Percentiles rank a stretch among this genome's conserved stretches.
phyloP scores from a whole-genome alignment of 108 stramenopile species.

The Schizochytrium sp. region DNA sequence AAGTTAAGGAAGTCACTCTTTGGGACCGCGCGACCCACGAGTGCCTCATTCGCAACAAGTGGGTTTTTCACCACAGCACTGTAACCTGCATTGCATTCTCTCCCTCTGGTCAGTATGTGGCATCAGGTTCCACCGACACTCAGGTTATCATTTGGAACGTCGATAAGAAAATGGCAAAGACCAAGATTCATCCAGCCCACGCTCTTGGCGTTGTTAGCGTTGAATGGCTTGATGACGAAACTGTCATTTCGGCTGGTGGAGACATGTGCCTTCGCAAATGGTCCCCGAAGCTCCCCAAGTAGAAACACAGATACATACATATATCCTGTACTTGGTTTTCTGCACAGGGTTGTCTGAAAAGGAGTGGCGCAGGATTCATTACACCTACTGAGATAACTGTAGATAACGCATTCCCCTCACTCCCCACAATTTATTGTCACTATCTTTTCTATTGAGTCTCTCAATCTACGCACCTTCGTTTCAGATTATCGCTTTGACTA shows the following conservation, averaged over 20 bases:
- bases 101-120: not conserved
- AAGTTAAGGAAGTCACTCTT: conserved; percentile 46
- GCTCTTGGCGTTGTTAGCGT: conserved; percentile 38
- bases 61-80: conserved; percentile 49
- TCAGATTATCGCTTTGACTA: too few species aligned
- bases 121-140: conserved; percentile 33
- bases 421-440: too few species aligned
- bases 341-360: too few species aligned
- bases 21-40: conserved; percentile 54
- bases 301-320: not conserved
- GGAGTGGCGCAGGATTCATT: too few species aligned
- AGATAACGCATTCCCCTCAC: too few species aligned
- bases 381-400: too few species aligned
- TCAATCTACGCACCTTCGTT: too few species aligned
- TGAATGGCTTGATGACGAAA: conserved; percentile 54
- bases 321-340: not conserved
- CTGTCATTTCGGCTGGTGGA: conserved; percentile 26
- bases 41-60: conserved; percentile 20
- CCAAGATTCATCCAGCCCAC: conserved; percentile 46
- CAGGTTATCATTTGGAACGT: conserved; percentile 49
- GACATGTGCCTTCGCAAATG: conserved; percentile 58
- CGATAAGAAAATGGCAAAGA: conserved; percentile 56
- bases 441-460: too few species aligned
- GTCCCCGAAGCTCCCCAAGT: conserved; percentile 46
- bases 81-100: conserved; percentile 31